These are phyloP conservation scores for Apiotrichum sp. DNA, from an alignment of 1,284 basidiomycete species.

Conservation along the genomic window DNA sequence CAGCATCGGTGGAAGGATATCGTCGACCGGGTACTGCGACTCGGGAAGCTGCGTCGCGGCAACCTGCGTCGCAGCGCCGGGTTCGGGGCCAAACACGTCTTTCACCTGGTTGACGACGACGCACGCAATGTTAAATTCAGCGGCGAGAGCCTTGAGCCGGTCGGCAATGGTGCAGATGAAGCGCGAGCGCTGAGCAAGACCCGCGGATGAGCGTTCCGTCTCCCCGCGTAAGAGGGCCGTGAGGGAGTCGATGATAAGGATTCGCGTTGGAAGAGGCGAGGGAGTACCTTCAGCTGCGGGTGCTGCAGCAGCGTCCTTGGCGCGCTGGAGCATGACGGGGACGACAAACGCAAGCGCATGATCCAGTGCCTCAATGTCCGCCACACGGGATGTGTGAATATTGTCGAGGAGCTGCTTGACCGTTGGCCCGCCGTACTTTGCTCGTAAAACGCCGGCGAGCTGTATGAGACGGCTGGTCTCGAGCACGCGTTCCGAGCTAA, in stretches of 20 bases:
- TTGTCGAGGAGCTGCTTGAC: conserved; percentile 52
- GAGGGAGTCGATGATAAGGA: conserved; percentile 74
- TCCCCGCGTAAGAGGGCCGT: conserved; percentile 65
- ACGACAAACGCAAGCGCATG: conserved; percentile 61
- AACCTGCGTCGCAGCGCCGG: neutral
- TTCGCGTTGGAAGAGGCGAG: conserved; percentile 38
- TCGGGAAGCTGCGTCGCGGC: neutral
- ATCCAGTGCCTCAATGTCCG: conserved; percentile 59
- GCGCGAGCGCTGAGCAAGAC: conserved; percentile 63
- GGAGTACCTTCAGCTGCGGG: too few species aligned
- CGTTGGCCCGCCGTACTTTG: neutral
- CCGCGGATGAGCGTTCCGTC: conserved; percentile 38
- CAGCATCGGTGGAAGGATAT: conserved; percentile 30
- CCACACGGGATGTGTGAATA: conserved; percentile 58
- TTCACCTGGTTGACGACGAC: conserved; percentile 80
- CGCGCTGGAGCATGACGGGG: conserved; percentile 53
- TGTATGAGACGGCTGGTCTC: conserved; percentile 58
- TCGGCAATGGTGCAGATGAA: conserved; percentile 61
- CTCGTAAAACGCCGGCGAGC: conserved; percentile 31
- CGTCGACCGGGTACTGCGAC: neutral
- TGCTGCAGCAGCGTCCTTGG: neutral
- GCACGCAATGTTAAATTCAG: conserved; percentile 60
- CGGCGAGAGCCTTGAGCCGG: conserved; percentile 63
- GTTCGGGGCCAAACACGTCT: conserved; percentile 55
- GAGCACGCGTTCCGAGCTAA: conserved; percentile 67